These are phyloP conservation scores for Zizania palustris DNA, from an alignment of 202 grass and related monocot species.

Conservation along the genomic window DNA sequence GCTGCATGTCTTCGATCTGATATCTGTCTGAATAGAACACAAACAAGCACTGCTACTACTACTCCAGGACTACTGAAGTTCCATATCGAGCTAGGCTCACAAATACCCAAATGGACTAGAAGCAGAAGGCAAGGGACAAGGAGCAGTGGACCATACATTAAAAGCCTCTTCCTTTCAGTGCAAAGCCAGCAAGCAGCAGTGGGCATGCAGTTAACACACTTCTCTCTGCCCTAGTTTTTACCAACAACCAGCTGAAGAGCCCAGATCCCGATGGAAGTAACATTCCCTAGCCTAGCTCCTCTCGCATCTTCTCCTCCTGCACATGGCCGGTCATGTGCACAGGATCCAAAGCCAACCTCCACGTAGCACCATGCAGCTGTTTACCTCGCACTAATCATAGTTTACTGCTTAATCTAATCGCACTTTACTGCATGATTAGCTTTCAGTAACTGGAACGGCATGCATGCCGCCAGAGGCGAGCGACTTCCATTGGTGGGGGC, in stretches of 20 bases:
- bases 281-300: conserved; percentile 61
- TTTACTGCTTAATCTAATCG: conserved; percentile 33
- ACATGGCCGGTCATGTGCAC: conserved; percentile 51
- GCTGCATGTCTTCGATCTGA: not conserved
- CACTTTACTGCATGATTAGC: not conserved
- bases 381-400: conserved; percentile 36
- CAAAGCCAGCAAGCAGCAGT: conserved; percentile 47
- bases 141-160: conserved; percentile 22
- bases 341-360: conserved; percentile 49
- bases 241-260: conserved; percentile 30
- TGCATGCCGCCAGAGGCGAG: too few relatives aligned
- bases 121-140: conserved; percentile 8
- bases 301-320: not conserved
- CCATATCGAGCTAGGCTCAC: conserved; percentile 25
- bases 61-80: not conserved
- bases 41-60: too few relatives aligned
- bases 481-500: conserved; percentile 30
- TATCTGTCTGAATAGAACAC: not conserved
- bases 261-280: conserved; percentile 75
- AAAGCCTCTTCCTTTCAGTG: conserved; percentile 41
- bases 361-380: not conserved
- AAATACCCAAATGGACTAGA: not conserved
- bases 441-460: not conserved
- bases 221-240: conserved; percentile 45
- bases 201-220: conserved; percentile 6